These are phyloP conservation scores for Raddia distichophylla DNA, from an alignment of 176 grass and related monocot genomes.

Conservation along the genomic window DNA sequence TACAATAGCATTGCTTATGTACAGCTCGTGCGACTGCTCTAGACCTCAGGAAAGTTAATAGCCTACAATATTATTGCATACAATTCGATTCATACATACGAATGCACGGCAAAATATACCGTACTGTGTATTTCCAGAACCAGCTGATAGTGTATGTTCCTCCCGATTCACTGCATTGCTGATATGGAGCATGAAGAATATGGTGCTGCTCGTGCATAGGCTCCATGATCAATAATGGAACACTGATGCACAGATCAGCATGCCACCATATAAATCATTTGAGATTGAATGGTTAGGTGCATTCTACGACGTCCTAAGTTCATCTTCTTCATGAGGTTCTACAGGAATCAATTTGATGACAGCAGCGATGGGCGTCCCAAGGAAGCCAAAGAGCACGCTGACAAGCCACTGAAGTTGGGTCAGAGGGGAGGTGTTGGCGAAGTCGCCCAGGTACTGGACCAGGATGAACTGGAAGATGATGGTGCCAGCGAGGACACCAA, in stretches of 20 bases:
- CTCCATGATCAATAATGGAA: neutral
- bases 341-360: constrained; percentile 67
- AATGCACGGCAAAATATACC: neutral
- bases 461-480: constrained; percentile 77
- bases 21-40: neutral
- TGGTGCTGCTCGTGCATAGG: neutral
- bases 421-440: constrained; percentile 72
- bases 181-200: neutral
- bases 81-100: neutral
- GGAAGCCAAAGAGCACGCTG: constrained; percentile 65
- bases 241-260: neutral
- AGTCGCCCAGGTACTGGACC: constrained; percentile 87
- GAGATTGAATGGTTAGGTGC: neutral
- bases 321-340: constrained; percentile 31
- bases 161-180: neutral
- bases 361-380: constrained; percentile 89
- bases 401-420: constrained; percentile 57
- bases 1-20: neutral
- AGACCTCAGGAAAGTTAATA: neutral
- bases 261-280: neutral
- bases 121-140: neutral
- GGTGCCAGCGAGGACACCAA: constrained; percentile 64
- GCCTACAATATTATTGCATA: neutral
- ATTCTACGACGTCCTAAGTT: neutral
- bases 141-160: neutral